A percentile compares a stretch with the other conserved stretches of the same genome.
These are phyloP conservation scores for Phytophthora gonapodyides DNA, from an alignment of 352 stramenopile species.

Conservation along the genomic window DNA sequence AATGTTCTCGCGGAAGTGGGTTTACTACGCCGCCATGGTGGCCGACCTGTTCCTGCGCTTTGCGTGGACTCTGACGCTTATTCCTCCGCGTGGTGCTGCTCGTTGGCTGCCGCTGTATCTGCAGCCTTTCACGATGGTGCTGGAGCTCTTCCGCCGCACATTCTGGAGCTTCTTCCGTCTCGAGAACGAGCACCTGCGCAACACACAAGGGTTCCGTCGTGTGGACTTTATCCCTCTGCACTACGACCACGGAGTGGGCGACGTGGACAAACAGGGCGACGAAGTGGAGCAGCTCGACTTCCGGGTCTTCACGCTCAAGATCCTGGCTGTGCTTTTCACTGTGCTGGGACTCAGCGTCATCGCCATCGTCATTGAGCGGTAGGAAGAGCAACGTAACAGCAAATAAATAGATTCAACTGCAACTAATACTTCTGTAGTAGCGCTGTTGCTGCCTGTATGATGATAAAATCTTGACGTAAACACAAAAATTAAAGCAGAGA, in stretches of 20 bases:
- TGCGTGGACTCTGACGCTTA: conserved; percentile 82
- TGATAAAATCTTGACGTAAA: background rate
- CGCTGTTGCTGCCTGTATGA: background rate
- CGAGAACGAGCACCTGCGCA: conserved; percentile 88
- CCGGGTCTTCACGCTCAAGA: conserved; percentile 54
- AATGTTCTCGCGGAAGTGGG: conserved; percentile 83
- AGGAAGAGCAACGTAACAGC: background rate
- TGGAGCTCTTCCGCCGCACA: conserved; percentile 83
- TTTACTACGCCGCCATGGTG: conserved; percentile 84
- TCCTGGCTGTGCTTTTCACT: conserved; percentile 48
- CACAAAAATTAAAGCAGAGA: background rate
- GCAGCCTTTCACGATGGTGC: conserved; percentile 85
- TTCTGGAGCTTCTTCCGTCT: conserved; percentile 89
- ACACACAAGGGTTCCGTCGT: conserved; percentile 83
- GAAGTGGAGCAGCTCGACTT: conserved; percentile 53
- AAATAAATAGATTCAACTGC: background rate
- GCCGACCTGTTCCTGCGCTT: conserved; percentile 82
- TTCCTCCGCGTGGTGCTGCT: conserved; percentile 62
- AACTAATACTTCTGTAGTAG: too few relatives aligned
- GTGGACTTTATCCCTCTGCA: conserved; percentile 86
- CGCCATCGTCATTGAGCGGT: conserved; percentile 54
- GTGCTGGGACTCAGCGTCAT: conserved; percentile 56
- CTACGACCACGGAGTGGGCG: conserved; percentile 75
- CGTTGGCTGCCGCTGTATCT: conserved; percentile 75
- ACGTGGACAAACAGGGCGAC: conserved; percentile 43